Base-by-base conservation (phyloP, 139 green algal species). In the Ostreobium quekettii region DNA sequence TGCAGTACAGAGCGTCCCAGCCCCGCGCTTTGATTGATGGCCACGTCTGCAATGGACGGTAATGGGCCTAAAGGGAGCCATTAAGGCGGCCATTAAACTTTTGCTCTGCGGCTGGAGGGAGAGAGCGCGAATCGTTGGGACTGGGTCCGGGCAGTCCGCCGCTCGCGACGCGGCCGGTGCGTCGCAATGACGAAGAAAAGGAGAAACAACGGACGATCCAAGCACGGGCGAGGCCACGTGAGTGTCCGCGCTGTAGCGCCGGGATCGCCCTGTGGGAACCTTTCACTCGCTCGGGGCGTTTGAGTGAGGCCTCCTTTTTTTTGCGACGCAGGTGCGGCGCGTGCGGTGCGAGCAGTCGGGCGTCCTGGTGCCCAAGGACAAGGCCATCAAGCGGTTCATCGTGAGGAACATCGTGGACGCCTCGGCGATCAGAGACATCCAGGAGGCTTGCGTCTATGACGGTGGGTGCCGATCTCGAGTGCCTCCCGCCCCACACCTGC, bases 371-470 rank as follows among this genome's bases (percentile, higher is more conserved):
- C 86, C 92, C 60, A 97, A 97, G 85, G 94, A 99, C 80, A 99
- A 99, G 84, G 94, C 94, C 47, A 95, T 99, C 82, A 99, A 98
- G 91, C 83, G 94, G 48, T 99, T 97, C 81, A 92, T 99, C 31
- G 94, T 99, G 64, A 71, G 92, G 8, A 93, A 95, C 76, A 97
- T 97, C 57, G 94, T 99, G 68, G 94, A 99, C 69, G 90, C 92
- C 37, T 96, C 90, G 11, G 94, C 94, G 60, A 92, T 99, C 70
- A 91, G 94, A 67, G 94, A 99, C 82, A 89, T 99, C 62, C 91
- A 97, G 85, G 93, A 99, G 67, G 76, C 89, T 15, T 99, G 85
- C 60, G 80, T 90, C 60, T 80, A 95, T 48, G 90, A 95, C 47
- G 82, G 87, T 95, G n/a, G n/a, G n/a, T n/a, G n/a, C n/a, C n/a